A percentile compares a stretch with the other conserved stretches of the same genome.
phyloP scores from a whole-genome alignment of 2,329 filamentous ascomycete genomes.

The Fusarium buharicum region DNA sequence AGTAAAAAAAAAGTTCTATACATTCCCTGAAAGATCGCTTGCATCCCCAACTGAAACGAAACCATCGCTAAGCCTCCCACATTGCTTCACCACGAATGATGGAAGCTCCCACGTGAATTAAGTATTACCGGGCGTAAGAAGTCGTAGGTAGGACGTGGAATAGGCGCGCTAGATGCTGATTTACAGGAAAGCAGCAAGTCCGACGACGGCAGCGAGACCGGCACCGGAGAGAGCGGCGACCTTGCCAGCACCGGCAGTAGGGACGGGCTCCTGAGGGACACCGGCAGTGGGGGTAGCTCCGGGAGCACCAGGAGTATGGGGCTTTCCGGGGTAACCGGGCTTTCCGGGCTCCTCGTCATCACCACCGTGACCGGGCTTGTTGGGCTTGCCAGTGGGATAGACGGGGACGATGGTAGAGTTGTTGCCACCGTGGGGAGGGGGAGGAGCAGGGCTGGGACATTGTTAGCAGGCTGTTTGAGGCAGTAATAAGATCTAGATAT shows the following conservation, averaged over 20 bases:
- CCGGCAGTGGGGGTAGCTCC: constrained; percentile 46
- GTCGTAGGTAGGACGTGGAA: constrained; percentile 54
- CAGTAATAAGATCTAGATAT: not conserved
- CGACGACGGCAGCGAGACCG: constrained; percentile 69
- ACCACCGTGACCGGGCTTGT: constrained; percentile 26
- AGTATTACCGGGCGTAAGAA: constrained; percentile 56
- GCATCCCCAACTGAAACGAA: constrained; percentile 40
- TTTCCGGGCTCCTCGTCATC: constrained; percentile 5
- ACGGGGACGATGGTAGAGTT: constrained; percentile 49
- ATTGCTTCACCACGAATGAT: constrained; percentile 51
- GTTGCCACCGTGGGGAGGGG: constrained; percentile 46
- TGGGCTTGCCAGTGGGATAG: constrained; percentile 33
- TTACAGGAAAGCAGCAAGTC: constrained; percentile 70
- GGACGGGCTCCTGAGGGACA: constrained; percentile 51
- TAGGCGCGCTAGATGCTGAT: constrained; percentile 53
- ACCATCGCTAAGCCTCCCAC: constrained; percentile 48
- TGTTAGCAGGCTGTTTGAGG: constrained; percentile 31
- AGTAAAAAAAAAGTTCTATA: constrained; percentile 49
- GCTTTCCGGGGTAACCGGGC: constrained; percentile 1
- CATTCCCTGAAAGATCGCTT: constrained; percentile 46
- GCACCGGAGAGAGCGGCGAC: constrained; percentile 66
- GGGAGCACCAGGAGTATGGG: constrained; percentile 9
- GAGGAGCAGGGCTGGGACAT: constrained; percentile 43
- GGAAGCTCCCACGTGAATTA: constrained; percentile 52
- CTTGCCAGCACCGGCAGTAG: constrained; percentile 68